Evolutionary conservation across 2,329 filamentous ascomycete genomes (phyloP).

Genomic region (Domatiomyces globalis): DNA sequence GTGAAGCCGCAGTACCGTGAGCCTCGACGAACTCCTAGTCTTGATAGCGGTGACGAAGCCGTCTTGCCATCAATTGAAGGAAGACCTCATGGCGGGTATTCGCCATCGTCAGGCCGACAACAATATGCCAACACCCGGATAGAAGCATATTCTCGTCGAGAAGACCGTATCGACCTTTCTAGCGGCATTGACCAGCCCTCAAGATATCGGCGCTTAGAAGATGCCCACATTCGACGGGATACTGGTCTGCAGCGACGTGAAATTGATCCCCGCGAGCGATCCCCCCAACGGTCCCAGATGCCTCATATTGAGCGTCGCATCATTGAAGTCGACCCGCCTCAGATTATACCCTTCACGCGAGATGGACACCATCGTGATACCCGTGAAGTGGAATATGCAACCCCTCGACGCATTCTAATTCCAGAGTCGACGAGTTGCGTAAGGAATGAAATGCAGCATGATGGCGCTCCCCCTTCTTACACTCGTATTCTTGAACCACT

Average conservation of each 20-base stretch:
- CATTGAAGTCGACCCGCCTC: neutral
- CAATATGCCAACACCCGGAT: neutral
- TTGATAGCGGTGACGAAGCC: slow-evolving; percentile 10
- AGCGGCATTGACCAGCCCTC: neutral
- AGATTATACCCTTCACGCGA: neutral
- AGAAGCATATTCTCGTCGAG: neutral
- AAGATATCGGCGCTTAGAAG: neutral
- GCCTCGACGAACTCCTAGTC: slow-evolving; percentile 3
- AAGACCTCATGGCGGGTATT: slow-evolving; percentile 10
- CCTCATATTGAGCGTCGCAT: neutral
- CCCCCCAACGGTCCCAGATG: neutral
- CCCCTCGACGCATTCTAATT: neutral
- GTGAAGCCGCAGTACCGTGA: neutral
- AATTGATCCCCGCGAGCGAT: neutral
- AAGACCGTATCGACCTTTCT: neutral
- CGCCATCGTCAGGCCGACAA: neutral
- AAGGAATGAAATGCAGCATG: neutral
- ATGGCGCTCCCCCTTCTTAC: neutral
- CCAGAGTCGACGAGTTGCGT: neutral
- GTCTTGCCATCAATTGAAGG: slow-evolving; percentile 15
- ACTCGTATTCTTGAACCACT: neutral
- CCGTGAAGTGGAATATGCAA: neutral
- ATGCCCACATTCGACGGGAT: neutral
- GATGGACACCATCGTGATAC: neutral
- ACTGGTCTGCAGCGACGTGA: neutral